These are phyloP conservation scores for Sugiyamaella neomexicana DNA, from an alignment of 1,139 yeast genomes.

Conservation along the genomic window DNA sequence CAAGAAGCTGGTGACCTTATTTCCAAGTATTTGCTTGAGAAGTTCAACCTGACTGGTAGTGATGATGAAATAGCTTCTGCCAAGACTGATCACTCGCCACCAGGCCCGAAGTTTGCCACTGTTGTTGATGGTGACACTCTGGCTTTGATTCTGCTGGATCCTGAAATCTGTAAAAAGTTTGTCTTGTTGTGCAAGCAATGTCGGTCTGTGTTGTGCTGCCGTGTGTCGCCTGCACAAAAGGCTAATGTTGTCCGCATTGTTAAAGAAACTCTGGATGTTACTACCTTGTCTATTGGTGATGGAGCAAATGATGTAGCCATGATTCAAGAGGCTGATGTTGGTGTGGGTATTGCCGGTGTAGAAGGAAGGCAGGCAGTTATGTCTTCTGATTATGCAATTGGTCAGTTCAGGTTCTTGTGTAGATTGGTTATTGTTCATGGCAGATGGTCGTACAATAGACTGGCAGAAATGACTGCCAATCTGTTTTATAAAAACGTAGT, in stretches of 20 bases:
- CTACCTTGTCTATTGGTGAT: slow-evolving; percentile 94
- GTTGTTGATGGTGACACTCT: slow-evolving; percentile 92
- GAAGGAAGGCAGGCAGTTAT: slow-evolving; percentile 99
- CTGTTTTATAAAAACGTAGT: slow-evolving; percentile 91
- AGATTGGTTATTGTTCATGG: slow-evolving; percentile 87
- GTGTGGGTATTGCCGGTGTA: slow-evolving; percentile 97
- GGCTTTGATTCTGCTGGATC: slow-evolving; percentile 57
- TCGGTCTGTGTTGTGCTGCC: slow-evolving; percentile 91
- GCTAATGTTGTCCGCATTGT: slow-evolving; percentile 92
- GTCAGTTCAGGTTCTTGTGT: slow-evolving; percentile 84
- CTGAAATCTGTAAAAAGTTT: slow-evolving; percentile 58
- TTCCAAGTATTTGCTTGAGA: slow-evolving; percentile 56
- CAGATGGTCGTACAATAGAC: slow-evolving; percentile 90
- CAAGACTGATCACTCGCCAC: slow-evolving; percentile 70
- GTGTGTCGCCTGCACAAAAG: slow-evolving; percentile 98
- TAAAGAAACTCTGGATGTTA: slow-evolving; percentile 74
- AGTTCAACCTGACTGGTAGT: slow-evolving; percentile 65
- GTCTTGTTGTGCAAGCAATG: slow-evolving; percentile 88
- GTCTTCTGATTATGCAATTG: slow-evolving; percentile 97
- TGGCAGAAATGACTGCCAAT: slow-evolving; percentile 91
- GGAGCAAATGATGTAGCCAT: slow-evolving; percentile 98
- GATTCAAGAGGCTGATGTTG: slow-evolving; percentile 98
- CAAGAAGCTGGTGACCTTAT: slow-evolving; percentile 55
- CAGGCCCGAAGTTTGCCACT: slow-evolving; percentile 73
- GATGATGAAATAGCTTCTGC: slow-evolving; percentile 59